Conservation (phyloP, 768 basidiomycete genomes). For the Boletales sp. region DNA sequence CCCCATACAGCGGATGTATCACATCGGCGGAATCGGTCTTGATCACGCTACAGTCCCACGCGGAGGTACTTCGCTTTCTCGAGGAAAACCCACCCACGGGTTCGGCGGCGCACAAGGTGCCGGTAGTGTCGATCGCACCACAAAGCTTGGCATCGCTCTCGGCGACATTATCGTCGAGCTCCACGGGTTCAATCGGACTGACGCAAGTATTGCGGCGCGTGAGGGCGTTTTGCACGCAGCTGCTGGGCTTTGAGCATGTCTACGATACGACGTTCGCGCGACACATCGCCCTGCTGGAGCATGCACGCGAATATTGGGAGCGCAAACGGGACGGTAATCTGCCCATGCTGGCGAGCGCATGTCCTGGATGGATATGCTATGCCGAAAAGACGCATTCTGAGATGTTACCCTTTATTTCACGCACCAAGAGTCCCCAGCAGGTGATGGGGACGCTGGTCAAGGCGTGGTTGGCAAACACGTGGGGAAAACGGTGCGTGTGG, state of each 20-base stretch:
- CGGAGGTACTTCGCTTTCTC: slow-evolving; percentile 84
- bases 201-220: slow-evolving; percentile 67
- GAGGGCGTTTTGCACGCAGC: slow-evolving; percentile 60
- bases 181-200: slow-evolving; percentile 44
- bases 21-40: slow-evolving; percentile 97
- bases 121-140: slow-evolving; percentile 85
- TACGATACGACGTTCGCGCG: slow-evolving; percentile 96
- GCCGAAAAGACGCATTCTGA: slow-evolving; percentile 96
- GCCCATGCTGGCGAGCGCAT: slow-evolving; percentile 94
- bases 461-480: slow-evolving; percentile 69
- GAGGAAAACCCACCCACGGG: slow-evolving; percentile 45
- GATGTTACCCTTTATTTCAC: slow-evolving; percentile 86
- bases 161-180: slow-evolving; percentile 51
- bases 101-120: slow-evolving; percentile 45
- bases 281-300: slow-evolving; percentile 80
- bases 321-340: slow-evolving; percentile 47
- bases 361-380: slow-evolving; percentile 99
- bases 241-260: slow-evolving; percentile 75
- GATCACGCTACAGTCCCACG: slow-evolving; percentile 93
- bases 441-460: slow-evolving; percentile 94
- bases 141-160: slow-evolving; percentile 83
- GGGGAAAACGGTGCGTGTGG: slow-evolving; percentile 62
- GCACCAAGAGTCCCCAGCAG: slow-evolving; percentile 90
- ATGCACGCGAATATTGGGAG: slow-evolving; percentile 76
- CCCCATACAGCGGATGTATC: slow-evolving; percentile 78